Evolutionary conservation across 2,329 filamentous ascomycete species (phyloP).

Genomic region (Xylariomycetidae sp.): DNA sequence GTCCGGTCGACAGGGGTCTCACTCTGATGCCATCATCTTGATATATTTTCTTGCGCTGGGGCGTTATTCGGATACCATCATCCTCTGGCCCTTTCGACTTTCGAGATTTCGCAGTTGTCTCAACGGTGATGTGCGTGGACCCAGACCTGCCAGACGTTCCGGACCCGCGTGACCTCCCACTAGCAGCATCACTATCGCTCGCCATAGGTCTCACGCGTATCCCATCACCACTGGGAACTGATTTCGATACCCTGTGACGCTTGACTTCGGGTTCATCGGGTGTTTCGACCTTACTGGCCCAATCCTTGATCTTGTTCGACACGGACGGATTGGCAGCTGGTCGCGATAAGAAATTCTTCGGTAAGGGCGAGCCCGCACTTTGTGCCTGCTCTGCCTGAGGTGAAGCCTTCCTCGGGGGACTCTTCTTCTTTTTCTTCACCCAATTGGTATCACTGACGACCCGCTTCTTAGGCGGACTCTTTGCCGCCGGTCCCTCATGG

Average conservation of each 20-base stretch:
- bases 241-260: constrained; percentile 34
- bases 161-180: constrained; percentile 4
- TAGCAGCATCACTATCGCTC: constrained; percentile 16
- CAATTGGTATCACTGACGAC: constrained; percentile 93
- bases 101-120: constrained; percentile 9
- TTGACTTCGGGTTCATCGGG: constrained; percentile 36
- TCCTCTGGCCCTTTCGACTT: constrained; percentile 20
- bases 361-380: constrained; percentile 40
- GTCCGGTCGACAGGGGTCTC: constrained; percentile 14
- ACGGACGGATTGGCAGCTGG: constrained; percentile 51
- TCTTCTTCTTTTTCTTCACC: constrained; percentile 58
- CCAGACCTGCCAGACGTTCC: constrained; percentile 9
- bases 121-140: constrained; percentile 16
- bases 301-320: constrained; percentile 57
- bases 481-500: constrained; percentile 35
- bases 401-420: constrained; percentile 37
- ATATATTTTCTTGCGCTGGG: constrained; percentile 13
- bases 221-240: constrained; percentile 31
- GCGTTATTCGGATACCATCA: constrained; percentile 26
- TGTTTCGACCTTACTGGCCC: constrained; percentile 53
- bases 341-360: constrained; percentile 53
- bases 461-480: constrained; percentile 75
- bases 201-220: constrained; percentile 33
- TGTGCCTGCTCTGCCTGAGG: constrained; percentile 29
- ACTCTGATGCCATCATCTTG: constrained; percentile 26